These are phyloP conservation scores for Leccinum variicolor DNA, from an alignment of 768 basidiomycete species.

Conservation along the genomic window DNA sequence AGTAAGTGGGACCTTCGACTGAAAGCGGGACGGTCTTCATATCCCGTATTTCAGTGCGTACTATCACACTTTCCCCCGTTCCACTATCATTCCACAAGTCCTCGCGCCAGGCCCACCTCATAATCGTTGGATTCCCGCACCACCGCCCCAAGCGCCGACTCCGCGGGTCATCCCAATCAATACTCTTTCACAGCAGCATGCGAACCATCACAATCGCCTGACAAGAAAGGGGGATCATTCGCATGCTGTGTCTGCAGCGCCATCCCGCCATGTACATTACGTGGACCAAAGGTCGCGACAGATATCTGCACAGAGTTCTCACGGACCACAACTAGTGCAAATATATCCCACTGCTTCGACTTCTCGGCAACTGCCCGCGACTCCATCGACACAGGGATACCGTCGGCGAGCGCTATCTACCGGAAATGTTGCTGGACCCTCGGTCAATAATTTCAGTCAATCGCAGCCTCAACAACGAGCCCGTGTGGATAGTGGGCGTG, in stretches of 20 bases:
- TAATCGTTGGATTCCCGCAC: not conserved
- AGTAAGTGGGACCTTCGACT: slow-evolving; percentile 23
- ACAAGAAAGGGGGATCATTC: slow-evolving; percentile 3
- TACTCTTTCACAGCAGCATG: slow-evolving; percentile 5
- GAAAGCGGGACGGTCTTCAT: slow-evolving; percentile 11
- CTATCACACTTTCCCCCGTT: slow-evolving; percentile 29
- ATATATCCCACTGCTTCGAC: slow-evolving; percentile 1
- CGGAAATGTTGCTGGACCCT: slow-evolving; percentile 8
- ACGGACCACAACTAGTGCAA: not conserved
- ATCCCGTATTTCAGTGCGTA: slow-evolving; percentile 15
- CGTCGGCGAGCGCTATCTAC: slow-evolving; percentile 22
- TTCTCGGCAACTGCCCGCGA: not conserved
- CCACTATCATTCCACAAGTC: slow-evolving; percentile 1
- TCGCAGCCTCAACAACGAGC: slow-evolving; percentile 4
- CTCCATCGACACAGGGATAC: slow-evolving; percentile 7
- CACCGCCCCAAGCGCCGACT: slow-evolving; percentile 2
- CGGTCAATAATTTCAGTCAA: not conserved
- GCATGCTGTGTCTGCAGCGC: slow-evolving; percentile 11
- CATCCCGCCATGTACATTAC: slow-evolving; percentile 27
- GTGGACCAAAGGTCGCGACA: slow-evolving; percentile 15
- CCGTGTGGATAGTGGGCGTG: slow-evolving; percentile 10
- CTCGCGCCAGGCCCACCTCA: not conserved
- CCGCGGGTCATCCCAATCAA: slow-evolving; percentile 1
- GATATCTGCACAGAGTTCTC: slow-evolving; percentile 6
- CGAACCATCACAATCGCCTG: not conserved